Evolutionary conservation across 768 basidiomycete genomes (phyloP), one percentile per base, ranked within the genome.

Genomic region (Pulveroboletus sp.): DNA sequence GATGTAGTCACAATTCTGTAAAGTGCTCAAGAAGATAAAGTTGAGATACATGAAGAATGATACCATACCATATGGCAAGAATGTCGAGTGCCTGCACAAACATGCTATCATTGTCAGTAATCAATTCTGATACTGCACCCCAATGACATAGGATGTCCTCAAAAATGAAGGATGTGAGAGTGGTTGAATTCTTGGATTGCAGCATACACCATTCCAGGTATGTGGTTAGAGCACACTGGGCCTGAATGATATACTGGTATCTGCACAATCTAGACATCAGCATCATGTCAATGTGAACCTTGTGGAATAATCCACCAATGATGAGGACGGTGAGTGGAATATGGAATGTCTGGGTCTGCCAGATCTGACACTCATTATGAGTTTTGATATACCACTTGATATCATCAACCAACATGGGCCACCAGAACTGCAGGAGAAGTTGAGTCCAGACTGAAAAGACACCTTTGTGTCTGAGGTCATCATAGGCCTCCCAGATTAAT

Each of bases 221-320:
- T 0, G 36, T 19, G 0, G 48, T 40, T 0, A 58, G 27, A 0
- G 41, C 13, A 1, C 51, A 55, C 0, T 12, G 7, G 0, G 40
- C 53, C 1, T 56, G 22, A 55, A 54, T 55, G 6, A 72, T 61
- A 10, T 55, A 67, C 0, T 19, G 5, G 14, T 47, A 56, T 0
- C 55, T n/a, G 0, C 30, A 5, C 0, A 37, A 29, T n/a, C n/a
- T n/a, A n/a, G n/a, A n/a, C n/a, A n/a, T n/a, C n/a, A n/a, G n/a
- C n/a, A n/a, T n/a, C n/a, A 7, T 24, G 45, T 48, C 29, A 0
- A 39, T 45, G 9, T 47, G 41, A 2, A 20, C 48, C 19, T 56
- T 56, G 13, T 30, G 45, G 17, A 64, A 64, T 0, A 62, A 39
- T 1, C 50, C 45, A 3, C 47, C 45, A 1, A 59, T 36, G 0